These are phyloP conservation scores for Trichoderma sp. DNA, from an alignment of 2,329 filamentous ascomycete genomes.

Conservation along the genomic window DNA sequence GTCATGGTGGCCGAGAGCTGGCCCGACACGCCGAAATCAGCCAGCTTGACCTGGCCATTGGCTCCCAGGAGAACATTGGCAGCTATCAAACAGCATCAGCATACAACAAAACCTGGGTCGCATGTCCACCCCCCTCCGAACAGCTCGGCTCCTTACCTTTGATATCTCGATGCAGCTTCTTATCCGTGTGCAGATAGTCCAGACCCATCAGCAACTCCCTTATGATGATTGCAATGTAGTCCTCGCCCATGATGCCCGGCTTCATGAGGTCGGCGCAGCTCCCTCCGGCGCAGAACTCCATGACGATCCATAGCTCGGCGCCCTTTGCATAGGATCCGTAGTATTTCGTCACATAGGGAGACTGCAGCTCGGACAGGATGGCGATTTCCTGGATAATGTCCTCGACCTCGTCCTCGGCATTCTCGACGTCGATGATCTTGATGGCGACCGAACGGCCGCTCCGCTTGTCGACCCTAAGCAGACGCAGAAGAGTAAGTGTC, in stretches of 20 bases:
- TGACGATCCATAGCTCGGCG: conserved; percentile 97
- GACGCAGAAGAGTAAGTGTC: conserved; percentile 4
- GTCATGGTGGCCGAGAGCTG: conserved; percentile 98
- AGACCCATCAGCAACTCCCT: conserved; percentile 85
- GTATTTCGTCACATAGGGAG: conserved; percentile 95
- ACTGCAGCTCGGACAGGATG: conserved; percentile 93
- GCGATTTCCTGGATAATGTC: conserved; percentile 99
- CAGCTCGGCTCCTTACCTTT: conserved; percentile 66
- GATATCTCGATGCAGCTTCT: conserved; percentile 95
- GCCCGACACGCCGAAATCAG: conserved; percentile 95
- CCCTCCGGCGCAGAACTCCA: conserved; percentile 97
- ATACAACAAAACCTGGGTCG: background rate
- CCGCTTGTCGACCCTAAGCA: conserved; percentile 78
- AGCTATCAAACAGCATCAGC: conserved; percentile 54
- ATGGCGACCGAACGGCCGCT: conserved; percentile 94
- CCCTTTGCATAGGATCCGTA: conserved; percentile 96
- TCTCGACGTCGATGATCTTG: conserved; percentile 98
- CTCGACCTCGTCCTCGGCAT: conserved; percentile 98
- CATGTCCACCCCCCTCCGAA: background rate
- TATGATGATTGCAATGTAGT: conserved; percentile 95
- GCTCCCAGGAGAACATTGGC: conserved; percentile 89
- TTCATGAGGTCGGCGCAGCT: conserved; percentile 97
- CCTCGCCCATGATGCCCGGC: conserved; percentile 85
- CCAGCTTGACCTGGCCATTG: conserved; percentile 93
- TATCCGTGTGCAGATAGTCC: conserved; percentile 91